Percentiles rank a stretch among this genome's conserved stretches.
Evolutionary conservation across 441 rosid genomes (phyloP).

Genomic region (Pelargonium australe): DNA sequence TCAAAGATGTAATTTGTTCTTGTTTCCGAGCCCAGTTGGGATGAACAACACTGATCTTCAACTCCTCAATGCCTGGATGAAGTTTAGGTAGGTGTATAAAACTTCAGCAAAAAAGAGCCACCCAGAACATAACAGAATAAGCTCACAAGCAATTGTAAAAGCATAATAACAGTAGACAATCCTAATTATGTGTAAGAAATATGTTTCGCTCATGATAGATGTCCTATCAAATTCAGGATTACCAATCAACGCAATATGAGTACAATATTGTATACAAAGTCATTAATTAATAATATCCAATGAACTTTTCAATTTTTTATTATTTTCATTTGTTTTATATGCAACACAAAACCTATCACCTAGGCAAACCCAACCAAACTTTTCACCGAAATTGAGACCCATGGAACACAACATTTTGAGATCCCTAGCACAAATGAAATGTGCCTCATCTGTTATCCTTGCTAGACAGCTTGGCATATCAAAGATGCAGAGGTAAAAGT

Average conservation of each 20-base stretch:
- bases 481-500: background rate
- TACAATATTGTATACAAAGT: background rate
- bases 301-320: background rate
- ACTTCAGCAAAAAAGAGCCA: slow-evolving; percentile 20
- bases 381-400: background rate
- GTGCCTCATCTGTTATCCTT: background rate
- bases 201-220: background rate
- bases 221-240: background rate
- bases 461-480: background rate
- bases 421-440: background rate
- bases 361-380: slow-evolving; percentile 1
- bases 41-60: slow-evolving; percentile 58
- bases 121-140: background rate
- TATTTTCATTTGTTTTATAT: background rate
- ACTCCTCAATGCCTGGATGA: slow-evolving; percentile 61
- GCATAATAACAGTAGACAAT: slow-evolving; percentile 4
- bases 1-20: slow-evolving; percentile 52
- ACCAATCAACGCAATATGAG: background rate
- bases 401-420: background rate
- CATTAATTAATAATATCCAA: background rate
- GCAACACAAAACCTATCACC: background rate
- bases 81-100: slow-evolving; percentile 16
- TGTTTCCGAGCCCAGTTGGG: slow-evolving; percentile 62
- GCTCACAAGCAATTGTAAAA: slow-evolving; percentile 14
- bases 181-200: background rate